Conservation (phyloP, 202 grass and related monocot genomes). For the Zoysia matrella region DNA sequence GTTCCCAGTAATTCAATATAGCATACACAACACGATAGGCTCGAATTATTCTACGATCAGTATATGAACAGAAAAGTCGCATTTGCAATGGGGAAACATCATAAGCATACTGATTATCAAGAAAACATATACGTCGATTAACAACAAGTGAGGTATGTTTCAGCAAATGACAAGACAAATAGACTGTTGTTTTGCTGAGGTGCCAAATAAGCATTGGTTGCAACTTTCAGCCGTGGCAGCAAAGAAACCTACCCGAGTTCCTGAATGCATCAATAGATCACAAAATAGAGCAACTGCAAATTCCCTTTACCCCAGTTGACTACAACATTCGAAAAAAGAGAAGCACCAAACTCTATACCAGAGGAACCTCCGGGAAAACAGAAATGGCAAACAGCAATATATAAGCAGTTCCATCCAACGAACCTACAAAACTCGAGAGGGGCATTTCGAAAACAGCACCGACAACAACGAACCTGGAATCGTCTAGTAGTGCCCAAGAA, state of each 20-base stretch:
- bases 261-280: neutral
- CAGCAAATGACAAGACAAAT: constrained; percentile 6
- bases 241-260: constrained; percentile 7
- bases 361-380: too few relatives aligned
- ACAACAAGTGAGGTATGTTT: constrained; percentile 5
- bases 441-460: neutral
- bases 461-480: neutral
- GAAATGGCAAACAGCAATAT: too few relatives aligned
- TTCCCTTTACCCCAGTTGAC: neutral
- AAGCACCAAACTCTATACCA: neutral
- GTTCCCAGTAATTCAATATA: constrained; percentile 2
- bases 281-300: neutral
- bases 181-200: neutral
- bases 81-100: neutral
- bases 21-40: neutral
- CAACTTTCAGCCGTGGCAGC: neutral
- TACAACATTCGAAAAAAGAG: constrained; percentile 1
- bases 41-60: neutral
- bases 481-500: neutral
- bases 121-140: neutral
- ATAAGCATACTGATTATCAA: neutral
- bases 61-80: neutral
- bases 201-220: neutral
- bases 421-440: neutral
- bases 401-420: neutral